A percentile compares a stretch with the other conserved stretches of the same genome.
Evolutionary conservation across 78 protist species (phyloP).

Genomic region (Guillardia theta): DNA sequence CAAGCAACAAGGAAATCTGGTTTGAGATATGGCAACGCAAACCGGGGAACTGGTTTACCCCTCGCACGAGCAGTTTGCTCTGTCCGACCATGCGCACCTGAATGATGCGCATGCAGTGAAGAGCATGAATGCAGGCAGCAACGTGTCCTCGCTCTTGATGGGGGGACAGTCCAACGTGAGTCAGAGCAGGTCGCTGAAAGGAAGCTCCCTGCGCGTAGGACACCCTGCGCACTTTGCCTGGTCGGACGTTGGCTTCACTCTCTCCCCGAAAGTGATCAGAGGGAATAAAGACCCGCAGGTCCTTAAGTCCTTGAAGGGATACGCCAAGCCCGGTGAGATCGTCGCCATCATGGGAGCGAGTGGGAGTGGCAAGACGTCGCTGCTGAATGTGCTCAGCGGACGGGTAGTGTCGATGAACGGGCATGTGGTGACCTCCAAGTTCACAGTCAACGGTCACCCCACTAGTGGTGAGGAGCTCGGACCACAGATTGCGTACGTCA

Average conservation of each 20-base stretch:
- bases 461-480: not conserved
- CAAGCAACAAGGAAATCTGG: no score
- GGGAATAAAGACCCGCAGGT: not conserved
- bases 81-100: no score
- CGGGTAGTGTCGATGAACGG: not conserved
- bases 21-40: no score
- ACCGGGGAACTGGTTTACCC: no score
- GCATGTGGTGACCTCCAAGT: not conserved
- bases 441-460: not conserved
- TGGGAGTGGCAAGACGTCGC: conserved; percentile 30
- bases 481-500: not conserved
- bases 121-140: no score
- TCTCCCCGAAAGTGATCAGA: not conserved
- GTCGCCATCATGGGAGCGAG: not conserved
- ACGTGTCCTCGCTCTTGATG: no score
- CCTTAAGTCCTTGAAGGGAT: not conserved
- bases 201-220: not conserved
- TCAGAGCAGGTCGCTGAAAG: no score
- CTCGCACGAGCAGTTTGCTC: no score
- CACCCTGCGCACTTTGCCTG: not conserved
- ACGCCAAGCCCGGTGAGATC: not conserved
- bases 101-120: no score
- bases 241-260: not conserved
- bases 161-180: no score
- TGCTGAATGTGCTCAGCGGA: not conserved